Evolutionary conservation across 805 yeast genomes (phyloP).

Genomic region (Metschnikowia lochheadii): DNA sequence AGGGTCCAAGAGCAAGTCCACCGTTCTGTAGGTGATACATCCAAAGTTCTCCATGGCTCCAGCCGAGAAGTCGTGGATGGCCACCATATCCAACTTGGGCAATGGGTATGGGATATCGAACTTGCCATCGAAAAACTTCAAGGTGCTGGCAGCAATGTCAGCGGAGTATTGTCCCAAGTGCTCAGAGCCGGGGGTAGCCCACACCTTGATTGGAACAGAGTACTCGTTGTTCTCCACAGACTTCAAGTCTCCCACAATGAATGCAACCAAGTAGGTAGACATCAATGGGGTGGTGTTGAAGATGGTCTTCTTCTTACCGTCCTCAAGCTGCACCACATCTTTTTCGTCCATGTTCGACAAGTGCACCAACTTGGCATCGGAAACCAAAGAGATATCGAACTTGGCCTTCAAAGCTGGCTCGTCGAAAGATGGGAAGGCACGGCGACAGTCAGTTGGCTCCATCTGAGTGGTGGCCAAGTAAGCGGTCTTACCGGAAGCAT

Average conservation of each 20-base stretch:
- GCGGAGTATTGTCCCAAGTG: constrained; percentile 69
- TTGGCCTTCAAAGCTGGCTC: constrained; percentile 79
- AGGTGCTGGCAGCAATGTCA: constrained; percentile 69
- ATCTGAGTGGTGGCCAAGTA: constrained; percentile 81
- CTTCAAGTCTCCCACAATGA: constrained; percentile 75
- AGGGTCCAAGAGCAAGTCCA: constrained; percentile 70
- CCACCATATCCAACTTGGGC: constrained; percentile 79
- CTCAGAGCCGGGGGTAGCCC: constrained; percentile 75
- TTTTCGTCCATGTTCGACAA: constrained; percentile 68
- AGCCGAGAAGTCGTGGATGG: constrained; percentile 78
- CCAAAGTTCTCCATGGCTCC: constrained; percentile 93
- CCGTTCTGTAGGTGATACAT: constrained; percentile 72
- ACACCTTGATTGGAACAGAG: constrained; percentile 74
- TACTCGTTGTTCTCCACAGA: constrained; percentile 64
- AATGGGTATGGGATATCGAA: constrained; percentile 75
- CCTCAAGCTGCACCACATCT: constrained; percentile 38
- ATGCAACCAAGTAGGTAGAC: constrained; percentile 84
- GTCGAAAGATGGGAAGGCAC: constrained; percentile 85
- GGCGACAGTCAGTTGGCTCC: constrained; percentile 83
- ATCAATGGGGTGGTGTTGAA: constrained; percentile 77
- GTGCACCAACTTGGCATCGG: constrained; percentile 52
- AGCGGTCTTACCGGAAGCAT: constrained; percentile 57
- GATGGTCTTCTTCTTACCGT: constrained; percentile 49
- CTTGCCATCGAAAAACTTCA: constrained; percentile 65
- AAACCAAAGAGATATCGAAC: constrained; percentile 60